Conservation (phyloP, 148 eudicot genomes). For the Tetragonia tetragonoides region DNA sequence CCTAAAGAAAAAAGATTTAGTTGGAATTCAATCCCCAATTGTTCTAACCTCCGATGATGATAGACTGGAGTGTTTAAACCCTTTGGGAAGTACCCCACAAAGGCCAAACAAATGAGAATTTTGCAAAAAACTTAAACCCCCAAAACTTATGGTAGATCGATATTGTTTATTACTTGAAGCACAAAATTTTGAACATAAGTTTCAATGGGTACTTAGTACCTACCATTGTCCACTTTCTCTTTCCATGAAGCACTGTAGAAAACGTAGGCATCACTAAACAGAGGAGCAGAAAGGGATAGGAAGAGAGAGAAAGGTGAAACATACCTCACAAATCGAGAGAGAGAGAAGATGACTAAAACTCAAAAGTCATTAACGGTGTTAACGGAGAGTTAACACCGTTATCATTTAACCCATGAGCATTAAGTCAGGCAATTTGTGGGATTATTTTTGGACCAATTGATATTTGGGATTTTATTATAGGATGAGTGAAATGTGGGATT, state of each 20-base stretch:
- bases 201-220: conserved; percentile 24
- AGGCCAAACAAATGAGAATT: background rate
- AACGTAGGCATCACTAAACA: conserved; percentile 21
- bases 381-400: too few relatives aligned
- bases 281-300: conserved; percentile 13
- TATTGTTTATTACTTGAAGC: conserved; percentile 20
- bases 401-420: too few relatives aligned
- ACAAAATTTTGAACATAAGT: conserved; percentile 17
- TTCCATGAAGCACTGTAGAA: conserved; percentile 16
- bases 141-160: conserved; percentile 3
- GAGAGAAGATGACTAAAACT: background rate
- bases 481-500: too few relatives aligned
- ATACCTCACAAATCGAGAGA: conserved; percentile 2
- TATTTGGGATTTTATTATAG: too few relatives aligned
- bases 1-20: conserved; percentile 37
- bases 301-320: conserved; percentile 21
- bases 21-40: conserved; percentile 53
- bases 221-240: background rate
- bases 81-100: background rate
- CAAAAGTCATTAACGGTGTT: too few relatives aligned
- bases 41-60: conserved; percentile 30
- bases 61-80: conserved; percentile 14
- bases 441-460: too few relatives aligned
- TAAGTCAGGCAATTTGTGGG: too few relatives aligned
- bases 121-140: conserved; percentile 12